These are phyloP conservation scores for Mycosphaerella sp. DNA, from an alignment of 2,329 filamentous ascomycete species.

Conservation along the genomic window DNA sequence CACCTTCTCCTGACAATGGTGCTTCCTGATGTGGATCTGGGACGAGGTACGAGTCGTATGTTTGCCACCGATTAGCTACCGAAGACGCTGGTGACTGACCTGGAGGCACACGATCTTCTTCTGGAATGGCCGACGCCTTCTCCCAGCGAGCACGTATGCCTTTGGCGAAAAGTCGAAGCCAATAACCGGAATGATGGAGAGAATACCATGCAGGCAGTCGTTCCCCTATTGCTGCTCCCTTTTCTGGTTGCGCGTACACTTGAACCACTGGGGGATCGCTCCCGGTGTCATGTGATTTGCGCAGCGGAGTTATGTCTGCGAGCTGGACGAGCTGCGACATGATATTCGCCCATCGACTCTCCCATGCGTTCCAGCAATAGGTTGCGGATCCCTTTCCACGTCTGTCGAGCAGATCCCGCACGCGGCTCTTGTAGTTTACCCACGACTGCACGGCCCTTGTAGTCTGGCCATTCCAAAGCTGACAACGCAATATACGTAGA, in stretches of 20 bases:
- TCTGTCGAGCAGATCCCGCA: conserved; percentile 71
- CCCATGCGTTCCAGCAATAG: conserved; percentile 94
- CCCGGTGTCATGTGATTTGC: conserved; percentile 14
- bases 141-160: conserved; percentile 46
- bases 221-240: conserved; percentile 44
- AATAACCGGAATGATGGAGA: conserved; percentile 58
- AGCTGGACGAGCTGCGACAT: conserved; percentile 56
- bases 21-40: conserved; percentile 53
- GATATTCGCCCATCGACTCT: conserved; percentile 62
- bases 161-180: conserved; percentile 49
- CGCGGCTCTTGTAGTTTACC: conserved; percentile 67
- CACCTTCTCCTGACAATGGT: conserved; percentile 38
- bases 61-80: conserved; percentile 47
- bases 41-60: conserved; percentile 56
- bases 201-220: conserved; percentile 52
- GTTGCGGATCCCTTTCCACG: conserved; percentile 78
- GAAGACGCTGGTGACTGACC: conserved; percentile 51
- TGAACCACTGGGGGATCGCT: conserved; percentile 9
- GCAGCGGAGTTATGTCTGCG: conserved; percentile 45
- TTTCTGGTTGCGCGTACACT: conserved; percentile 47
- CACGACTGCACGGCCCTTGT: conserved; percentile 74
- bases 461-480: conserved; percentile 73
- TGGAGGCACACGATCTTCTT: conserved; percentile 52
- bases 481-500: conserved; percentile 72
- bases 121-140: conserved; percentile 50